Conservation (phyloP, 352 stramenopile genomes). For the Poterioochromonas sp. region DNA sequence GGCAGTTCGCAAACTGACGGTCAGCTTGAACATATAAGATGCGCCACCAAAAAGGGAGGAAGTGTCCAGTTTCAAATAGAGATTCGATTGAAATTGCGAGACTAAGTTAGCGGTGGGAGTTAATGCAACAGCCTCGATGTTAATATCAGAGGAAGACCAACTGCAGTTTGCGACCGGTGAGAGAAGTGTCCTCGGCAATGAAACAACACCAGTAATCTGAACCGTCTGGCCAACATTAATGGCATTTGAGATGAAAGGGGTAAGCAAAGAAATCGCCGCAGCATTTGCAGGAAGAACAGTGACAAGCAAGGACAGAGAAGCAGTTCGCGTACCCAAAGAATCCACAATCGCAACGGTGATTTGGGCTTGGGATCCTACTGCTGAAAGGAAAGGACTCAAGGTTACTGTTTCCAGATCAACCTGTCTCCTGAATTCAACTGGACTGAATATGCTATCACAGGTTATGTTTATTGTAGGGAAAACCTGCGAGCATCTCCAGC, state of each 20-base stretch:
- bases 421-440: neutral
- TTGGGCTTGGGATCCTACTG: neutral
- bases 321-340: neutral
- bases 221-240: neutral
- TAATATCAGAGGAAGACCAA: too few relatives aligned
- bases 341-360: neutral
- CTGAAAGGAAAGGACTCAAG: neutral
- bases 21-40: neutral
- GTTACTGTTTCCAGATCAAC: neutral
- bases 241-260: neutral
- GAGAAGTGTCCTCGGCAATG: neutral
- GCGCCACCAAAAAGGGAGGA: neutral
- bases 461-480: neutral
- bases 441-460: neutral
- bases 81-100: neutral
- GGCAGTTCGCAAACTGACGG: too few relatives aligned
- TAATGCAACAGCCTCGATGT: neutral
- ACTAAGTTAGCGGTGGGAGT: neutral
- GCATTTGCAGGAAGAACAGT: neutral
- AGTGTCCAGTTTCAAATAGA: neutral
- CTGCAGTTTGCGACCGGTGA: neutral
- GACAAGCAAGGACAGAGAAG: neutral
- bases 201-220: neutral
- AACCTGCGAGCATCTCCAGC: neutral
- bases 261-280: neutral